A percentile compares a stretch with the other conserved stretches of the same genome.
Evolutionary conservation across 2,329 filamentous ascomycete genomes (phyloP).

Genomic region (Scedosporium apiospermum): DNA sequence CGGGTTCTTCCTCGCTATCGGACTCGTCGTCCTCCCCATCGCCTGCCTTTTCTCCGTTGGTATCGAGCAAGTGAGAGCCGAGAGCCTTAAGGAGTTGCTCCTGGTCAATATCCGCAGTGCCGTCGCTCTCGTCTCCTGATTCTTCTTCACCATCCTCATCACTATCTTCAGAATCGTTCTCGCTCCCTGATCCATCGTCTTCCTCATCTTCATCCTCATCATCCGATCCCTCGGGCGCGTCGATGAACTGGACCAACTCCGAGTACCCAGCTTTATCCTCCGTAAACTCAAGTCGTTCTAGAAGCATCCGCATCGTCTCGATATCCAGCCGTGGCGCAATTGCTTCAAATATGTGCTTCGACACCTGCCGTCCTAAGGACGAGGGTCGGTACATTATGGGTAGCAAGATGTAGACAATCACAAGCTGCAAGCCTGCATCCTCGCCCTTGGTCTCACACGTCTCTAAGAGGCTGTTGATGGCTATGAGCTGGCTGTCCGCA

Average conservation of each 20-base stretch:
- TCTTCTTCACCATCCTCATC: slow-evolving; percentile 2
- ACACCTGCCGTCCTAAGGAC: slow-evolving; percentile 72
- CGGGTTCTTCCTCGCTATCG: slow-evolving; percentile 84
- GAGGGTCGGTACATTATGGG: slow-evolving; percentile 82
- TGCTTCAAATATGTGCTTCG: slow-evolving; percentile 76
- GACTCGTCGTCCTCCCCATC: slow-evolving; percentile 36
- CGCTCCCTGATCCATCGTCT: not conserved
- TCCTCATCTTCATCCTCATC: slow-evolving; percentile 1
- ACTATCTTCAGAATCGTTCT: not conserved
- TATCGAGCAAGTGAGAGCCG: slow-evolving; percentile 3
- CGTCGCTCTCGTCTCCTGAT: slow-evolving; percentile 2
- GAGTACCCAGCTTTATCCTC: slow-evolving; percentile 2
- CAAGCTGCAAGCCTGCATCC: not conserved
- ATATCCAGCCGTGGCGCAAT: slow-evolving; percentile 68
- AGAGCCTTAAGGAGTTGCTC: not conserved
- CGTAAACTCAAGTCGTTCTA: slow-evolving; percentile 4
- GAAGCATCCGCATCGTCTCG: slow-evolving; percentile 56
- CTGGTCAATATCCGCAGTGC: not conserved
- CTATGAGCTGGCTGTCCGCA: slow-evolving; percentile 70
- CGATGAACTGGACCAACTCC: not conserved
- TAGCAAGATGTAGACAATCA: slow-evolving; percentile 66
- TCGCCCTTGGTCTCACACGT: slow-evolving; percentile 37
- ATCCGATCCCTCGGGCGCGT: slow-evolving; percentile 1
- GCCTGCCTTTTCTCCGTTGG: slow-evolving; percentile 56
- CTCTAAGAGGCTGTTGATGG: slow-evolving; percentile 68